Evolutionary conservation across 2,329 filamentous ascomycete species (phyloP).

Genomic region (Pseudocercospora eumusae): DNA sequence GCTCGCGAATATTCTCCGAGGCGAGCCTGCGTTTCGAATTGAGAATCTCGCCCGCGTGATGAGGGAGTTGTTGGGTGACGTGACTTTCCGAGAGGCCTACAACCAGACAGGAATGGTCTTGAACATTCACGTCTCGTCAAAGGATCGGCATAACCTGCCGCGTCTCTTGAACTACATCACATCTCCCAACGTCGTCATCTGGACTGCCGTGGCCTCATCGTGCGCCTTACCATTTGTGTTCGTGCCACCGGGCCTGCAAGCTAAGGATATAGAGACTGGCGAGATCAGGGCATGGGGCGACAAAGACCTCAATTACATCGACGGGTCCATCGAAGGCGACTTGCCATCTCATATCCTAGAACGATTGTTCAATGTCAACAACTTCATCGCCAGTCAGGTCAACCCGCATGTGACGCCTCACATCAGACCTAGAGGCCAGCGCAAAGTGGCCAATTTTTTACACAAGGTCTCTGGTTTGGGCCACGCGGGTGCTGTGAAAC

Average conservation of each 20-base stretch:
- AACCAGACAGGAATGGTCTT: constrained; percentile 89
- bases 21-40: constrained; percentile 60
- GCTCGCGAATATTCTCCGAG: constrained; percentile 26
- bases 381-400: constrained; percentile 96
- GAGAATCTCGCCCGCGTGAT: constrained; percentile 78
- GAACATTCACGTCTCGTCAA: constrained; percentile 90
- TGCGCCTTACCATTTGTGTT: constrained; percentile 91
- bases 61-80: constrained; percentile 76
- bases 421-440: constrained; percentile 11
- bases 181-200: constrained; percentile 90
- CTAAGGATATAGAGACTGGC: constrained; percentile 81
- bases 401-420: constrained; percentile 78
- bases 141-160: constrained; percentile 83
- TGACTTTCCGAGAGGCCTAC: constrained; percentile 94
- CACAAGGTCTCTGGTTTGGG: constrained; percentile 23
- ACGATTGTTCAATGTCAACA: constrained; percentile 97
- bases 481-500: constrained; percentile 21
- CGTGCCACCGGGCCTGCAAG: constrained; percentile 72
- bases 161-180: constrained; percentile 89
- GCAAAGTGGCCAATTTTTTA: constrained; percentile 60
- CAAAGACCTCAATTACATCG: constrained; percentile 82
- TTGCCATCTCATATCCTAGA: constrained; percentile 85
- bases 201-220: constrained; percentile 94
- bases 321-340: constrained; percentile 93
- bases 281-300: constrained; percentile 78